Percentiles rank a stretch among this genome's conserved stretches.
Conservation (phyloP, 2,329 filamentous ascomycete genomes). For the Fusarium algeriense region DNA sequence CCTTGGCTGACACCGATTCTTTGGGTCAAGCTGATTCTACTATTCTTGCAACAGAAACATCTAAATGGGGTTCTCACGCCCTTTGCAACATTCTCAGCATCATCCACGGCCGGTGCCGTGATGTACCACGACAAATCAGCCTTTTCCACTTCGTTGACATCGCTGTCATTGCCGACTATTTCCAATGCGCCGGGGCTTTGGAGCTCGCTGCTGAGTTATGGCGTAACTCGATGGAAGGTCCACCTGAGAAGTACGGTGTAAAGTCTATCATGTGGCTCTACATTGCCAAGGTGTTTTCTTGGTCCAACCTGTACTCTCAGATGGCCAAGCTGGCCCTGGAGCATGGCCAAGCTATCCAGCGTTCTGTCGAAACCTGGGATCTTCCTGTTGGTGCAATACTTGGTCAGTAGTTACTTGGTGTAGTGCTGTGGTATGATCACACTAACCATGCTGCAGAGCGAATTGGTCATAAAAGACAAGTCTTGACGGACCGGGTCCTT, state of each 20-base stretch:
- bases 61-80: not conserved
- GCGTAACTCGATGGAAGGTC: not conserved
- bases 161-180: not conserved
- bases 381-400: not conserved
- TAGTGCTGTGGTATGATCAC: no score
- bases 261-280: not conserved
- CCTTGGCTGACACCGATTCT: no score
- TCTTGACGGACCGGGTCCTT: no score
- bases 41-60: no score
- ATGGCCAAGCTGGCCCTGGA: no score
- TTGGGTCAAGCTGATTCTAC: no score
- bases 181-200: not conserved
- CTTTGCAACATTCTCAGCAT: not conserved
- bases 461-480: no score
- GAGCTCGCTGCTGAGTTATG: not conserved
- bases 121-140: no score
- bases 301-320: not conserved
- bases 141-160: not conserved
- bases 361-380: not conserved
- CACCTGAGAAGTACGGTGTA: no score
- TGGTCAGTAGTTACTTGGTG: not conserved
- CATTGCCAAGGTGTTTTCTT: not conserved
- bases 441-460: no score
- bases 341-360: not conserved
- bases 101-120: not conserved